Conservation (phyloP, 2,329 filamentous ascomycete genomes). For the Fusarium liriodendri region DNA sequence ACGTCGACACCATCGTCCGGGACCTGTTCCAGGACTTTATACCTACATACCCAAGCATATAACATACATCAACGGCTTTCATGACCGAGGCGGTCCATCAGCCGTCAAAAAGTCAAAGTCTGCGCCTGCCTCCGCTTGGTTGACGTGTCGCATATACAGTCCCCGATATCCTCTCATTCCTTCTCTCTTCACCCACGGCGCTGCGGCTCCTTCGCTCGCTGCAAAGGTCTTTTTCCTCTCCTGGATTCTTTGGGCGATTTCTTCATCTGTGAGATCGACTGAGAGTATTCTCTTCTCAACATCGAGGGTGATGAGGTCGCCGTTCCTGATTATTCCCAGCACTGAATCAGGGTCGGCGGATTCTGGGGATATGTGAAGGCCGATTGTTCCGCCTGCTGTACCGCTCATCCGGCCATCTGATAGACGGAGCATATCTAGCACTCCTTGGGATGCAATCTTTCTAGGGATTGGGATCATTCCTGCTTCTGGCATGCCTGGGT, state of each 20-base stretch:
- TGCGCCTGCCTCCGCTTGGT: constrained; percentile 68
- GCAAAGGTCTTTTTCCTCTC: constrained; percentile 65
- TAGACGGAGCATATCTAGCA: constrained; percentile 84
- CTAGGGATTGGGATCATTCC: constrained; percentile 73
- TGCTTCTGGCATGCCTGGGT: constrained; percentile 94
- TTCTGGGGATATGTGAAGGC: constrained; percentile 88
- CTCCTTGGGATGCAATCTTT: constrained; percentile 78
- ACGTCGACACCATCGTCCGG: constrained; percentile 49
- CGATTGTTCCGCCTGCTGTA: constrained; percentile 89
- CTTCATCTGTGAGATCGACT: constrained; percentile 73
- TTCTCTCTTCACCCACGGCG: constrained; percentile 51
- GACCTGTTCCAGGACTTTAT: constrained; percentile 52
- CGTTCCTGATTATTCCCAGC: constrained; percentile 79
- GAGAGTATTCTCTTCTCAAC: constrained; percentile 71
- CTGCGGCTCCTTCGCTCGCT: constrained; percentile 40
- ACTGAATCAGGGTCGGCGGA: constrained; percentile 81
- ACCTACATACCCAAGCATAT: constrained; percentile 38
- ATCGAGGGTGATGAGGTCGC: constrained; percentile 84
- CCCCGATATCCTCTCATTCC: constrained; percentile 67
- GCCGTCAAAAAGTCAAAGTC: constrained; percentile 73
- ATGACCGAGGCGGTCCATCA: constrained; percentile 41
- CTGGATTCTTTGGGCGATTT: constrained; percentile 71
- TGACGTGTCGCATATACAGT: constrained; percentile 68
- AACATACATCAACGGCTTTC: not conserved
- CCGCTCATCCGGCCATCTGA: constrained; percentile 91